Evolutionary conservation across 257 asterid genomes (phyloP).

Genomic region (Catharanthus roseus): DNA sequence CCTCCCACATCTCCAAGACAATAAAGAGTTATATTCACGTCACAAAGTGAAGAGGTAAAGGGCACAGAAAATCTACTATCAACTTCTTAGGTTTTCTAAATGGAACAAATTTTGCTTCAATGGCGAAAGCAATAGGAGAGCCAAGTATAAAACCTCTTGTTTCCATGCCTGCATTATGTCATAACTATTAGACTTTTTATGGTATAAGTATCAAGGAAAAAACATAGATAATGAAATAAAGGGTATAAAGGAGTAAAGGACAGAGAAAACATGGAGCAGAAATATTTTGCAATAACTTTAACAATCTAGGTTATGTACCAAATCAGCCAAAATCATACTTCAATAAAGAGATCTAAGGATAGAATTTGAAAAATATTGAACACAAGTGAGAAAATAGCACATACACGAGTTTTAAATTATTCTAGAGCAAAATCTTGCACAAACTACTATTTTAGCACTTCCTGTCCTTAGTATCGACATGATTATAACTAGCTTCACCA

Average conservation of each 20-base stretch:
- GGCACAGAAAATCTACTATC: slow-evolving; percentile 43
- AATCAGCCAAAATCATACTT: background rate
- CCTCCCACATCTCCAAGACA: no score
- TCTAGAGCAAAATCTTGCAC: background rate
- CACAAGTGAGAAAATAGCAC: background rate
- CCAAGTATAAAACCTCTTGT: slow-evolving; percentile 95
- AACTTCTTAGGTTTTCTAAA: slow-evolving; percentile 87
- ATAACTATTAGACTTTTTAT: background rate
- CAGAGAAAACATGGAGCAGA: background rate
- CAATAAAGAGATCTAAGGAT: background rate
- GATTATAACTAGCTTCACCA: background rate
- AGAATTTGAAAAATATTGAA: background rate
- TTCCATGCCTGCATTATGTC: slow-evolving; percentile 62
- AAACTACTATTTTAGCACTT: background rate
- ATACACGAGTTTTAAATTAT: background rate
- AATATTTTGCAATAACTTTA: background rate
- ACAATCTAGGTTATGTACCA: no score
- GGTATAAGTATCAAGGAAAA: background rate
- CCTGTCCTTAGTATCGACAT: background rate
- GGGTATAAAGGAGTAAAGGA: background rate
- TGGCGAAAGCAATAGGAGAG: slow-evolving; percentile 94
- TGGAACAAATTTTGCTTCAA: slow-evolving; percentile 92
- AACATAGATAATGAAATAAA: background rate
- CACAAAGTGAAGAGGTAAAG: slow-evolving; percentile 11
- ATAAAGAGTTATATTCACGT: background rate